These are phyloP conservation scores for Vanderwaltozyma yarrowii DNA, from an alignment of 805 yeast genomes.

Conservation along the genomic window DNA sequence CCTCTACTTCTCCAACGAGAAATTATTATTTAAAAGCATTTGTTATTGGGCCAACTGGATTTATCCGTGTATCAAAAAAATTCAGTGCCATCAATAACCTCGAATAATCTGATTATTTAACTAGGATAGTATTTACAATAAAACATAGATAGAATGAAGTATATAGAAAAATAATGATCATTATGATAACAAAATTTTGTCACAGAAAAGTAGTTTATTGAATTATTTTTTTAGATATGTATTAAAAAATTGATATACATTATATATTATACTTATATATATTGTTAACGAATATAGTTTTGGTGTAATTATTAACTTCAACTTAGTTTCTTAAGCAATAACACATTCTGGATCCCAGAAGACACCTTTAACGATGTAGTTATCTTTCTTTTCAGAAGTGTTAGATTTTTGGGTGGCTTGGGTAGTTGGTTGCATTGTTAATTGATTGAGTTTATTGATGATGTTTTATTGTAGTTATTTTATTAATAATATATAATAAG, in stretches of 20 bases:
- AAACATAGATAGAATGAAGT: too few species aligned
- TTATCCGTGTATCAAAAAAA: conserved; percentile 5
- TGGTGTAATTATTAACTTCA: too few species aligned
- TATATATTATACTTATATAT: too few species aligned
- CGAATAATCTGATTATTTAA: too few species aligned
- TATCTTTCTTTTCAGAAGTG: conserved; percentile 19
- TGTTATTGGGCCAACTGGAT: conserved; percentile 25
- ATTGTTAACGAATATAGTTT: too few species aligned
- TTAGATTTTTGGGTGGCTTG: conserved; percentile 20
- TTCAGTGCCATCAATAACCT: not conserved
- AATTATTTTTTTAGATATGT: too few species aligned
- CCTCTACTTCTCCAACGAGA: conserved; percentile 1
- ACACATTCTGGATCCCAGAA: conserved; percentile 20
- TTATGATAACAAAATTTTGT: too few species aligned
- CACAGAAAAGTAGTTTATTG: too few species aligned
- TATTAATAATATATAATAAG: too few species aligned
- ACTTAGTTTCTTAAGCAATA: conserved; percentile 10
- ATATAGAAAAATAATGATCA: too few species aligned
- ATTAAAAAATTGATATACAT: too few species aligned
- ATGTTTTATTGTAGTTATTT: conserved; percentile 1
- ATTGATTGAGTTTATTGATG: not conserved
- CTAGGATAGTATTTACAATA: too few species aligned
- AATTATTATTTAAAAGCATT: conserved; percentile 23
- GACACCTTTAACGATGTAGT: conserved; percentile 15
- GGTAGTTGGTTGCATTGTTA: conserved; percentile 21